These are phyloP conservation scores for Cercis canadensis DNA, from an alignment of 306 rosid genomes.

Conservation along the genomic window DNA sequence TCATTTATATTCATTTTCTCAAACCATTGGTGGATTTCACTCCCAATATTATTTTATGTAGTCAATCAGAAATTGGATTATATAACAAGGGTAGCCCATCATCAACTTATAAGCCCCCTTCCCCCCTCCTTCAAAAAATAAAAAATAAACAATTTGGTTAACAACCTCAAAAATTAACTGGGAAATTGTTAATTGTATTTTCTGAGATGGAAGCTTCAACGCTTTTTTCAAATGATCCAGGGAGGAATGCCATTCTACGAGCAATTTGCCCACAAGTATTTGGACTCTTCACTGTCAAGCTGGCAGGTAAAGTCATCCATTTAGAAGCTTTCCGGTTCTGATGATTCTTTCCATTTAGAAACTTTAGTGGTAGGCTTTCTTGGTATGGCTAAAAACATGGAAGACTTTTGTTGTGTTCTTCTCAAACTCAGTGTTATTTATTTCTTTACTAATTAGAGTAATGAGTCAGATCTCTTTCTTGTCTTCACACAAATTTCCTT, in stretches of 20 bases:
- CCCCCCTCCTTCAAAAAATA: neutral
- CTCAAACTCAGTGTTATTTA: too few relatives aligned
- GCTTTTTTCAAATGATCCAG: slow-evolving; percentile 54
- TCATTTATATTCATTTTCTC: slow-evolving; percentile 24
- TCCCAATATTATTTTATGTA: slow-evolving; percentile 25
- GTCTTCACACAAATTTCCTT: neutral
- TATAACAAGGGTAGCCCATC: slow-evolving; percentile 6
- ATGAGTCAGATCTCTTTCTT: neutral
- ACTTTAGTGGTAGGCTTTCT: neutral
- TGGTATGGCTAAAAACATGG: neutral
- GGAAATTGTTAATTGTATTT: slow-evolving; percentile 36
- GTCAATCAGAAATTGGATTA: slow-evolving; percentile 25
- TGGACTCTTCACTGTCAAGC: slow-evolving; percentile 95
- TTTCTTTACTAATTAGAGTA: slow-evolving; percentile 7
- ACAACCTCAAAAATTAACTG: slow-evolving; percentile 21
- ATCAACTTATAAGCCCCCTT: neutral
- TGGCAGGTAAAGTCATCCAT: slow-evolving; percentile 70
- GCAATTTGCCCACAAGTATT: slow-evolving; percentile 94
- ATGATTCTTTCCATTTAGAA: neutral
- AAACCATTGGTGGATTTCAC: slow-evolving; percentile 13
- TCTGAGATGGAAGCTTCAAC: slow-evolving; percentile 33
- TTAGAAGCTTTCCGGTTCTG: neutral
- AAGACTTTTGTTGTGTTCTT: slow-evolving; percentile 7
- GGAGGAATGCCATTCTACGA: slow-evolving; percentile 92
- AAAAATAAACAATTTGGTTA: neutral